Percentiles rank a stretch among this genome's conserved stretches.
Evolutionary conservation across 345 rosid genomes (phyloP).

Genomic region (Barbarea vulgaris): DNA sequence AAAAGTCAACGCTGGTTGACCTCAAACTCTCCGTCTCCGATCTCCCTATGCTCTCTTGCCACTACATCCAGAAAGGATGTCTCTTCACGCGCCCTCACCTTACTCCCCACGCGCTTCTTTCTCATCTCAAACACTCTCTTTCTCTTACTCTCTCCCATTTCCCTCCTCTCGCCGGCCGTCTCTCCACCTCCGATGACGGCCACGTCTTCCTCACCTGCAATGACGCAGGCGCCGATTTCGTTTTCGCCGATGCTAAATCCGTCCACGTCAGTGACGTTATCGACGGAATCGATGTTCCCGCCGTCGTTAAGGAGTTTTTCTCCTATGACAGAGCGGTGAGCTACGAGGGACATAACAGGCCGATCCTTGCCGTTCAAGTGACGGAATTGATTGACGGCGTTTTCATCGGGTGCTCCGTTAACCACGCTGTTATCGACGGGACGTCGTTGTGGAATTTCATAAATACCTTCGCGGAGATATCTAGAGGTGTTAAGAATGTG

Average conservation of each 20-base stretch:
- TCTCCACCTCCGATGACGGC: constrained; percentile 54
- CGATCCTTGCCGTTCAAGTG: constrained; percentile 83
- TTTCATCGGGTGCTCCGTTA: constrained; percentile 73
- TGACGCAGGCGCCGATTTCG: constrained; percentile 71
- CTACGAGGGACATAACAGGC: constrained; percentile 70
- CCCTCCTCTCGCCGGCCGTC: constrained; percentile 94
- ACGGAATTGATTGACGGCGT: constrained; percentile 76
- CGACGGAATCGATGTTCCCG: constrained; percentile 60
- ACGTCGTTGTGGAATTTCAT: constrained; percentile 97
- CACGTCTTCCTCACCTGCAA: constrained; percentile 64
- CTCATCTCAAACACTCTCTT: constrained; percentile 56
- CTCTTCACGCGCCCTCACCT: constrained; percentile 61
- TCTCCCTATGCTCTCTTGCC: constrained; percentile 97
- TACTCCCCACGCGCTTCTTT: constrained; percentile 38
- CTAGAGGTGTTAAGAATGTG: constrained; percentile 51
- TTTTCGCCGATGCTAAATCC: constrained; percentile 52
- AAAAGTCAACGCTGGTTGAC: constrained; percentile 58
- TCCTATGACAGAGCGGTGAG: constrained; percentile 67
- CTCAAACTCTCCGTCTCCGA: constrained; percentile 89
- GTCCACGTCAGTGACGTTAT: constrained; percentile 50
- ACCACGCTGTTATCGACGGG: constrained; percentile 84
- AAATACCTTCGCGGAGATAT: constrained; percentile 74
- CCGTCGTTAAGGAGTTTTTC: constrained; percentile 57
- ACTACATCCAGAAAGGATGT: constrained; percentile 87
- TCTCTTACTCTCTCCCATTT: constrained; percentile 58